These are phyloP conservation scores for Russula emetica DNA, from an alignment of 768 basidiomycete genomes.

Conservation along the genomic window DNA sequence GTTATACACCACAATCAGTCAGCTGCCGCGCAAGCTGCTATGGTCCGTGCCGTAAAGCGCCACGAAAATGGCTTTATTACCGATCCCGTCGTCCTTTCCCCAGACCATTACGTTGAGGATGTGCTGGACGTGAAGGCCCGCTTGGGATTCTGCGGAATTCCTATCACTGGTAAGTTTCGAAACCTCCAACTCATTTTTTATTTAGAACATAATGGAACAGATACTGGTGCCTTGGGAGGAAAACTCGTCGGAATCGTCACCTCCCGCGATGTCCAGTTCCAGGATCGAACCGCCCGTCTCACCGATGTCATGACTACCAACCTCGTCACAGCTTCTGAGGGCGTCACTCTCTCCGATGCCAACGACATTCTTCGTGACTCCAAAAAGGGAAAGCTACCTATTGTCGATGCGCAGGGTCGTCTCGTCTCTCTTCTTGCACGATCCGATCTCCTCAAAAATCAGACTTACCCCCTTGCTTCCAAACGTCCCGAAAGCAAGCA, in stretches of 20 bases:
- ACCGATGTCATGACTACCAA: slow-evolving; percentile 84
- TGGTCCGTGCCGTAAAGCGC: slow-evolving; percentile 97
- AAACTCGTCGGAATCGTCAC: slow-evolving; percentile 97
- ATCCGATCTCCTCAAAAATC: slow-evolving; percentile 95
- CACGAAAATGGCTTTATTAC: slow-evolving; percentile 99
- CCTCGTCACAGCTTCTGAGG: slow-evolving; percentile 81
- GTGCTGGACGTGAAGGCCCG: slow-evolving; percentile 90
- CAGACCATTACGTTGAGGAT: slow-evolving; percentile 72
- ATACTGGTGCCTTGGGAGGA: slow-evolving; percentile 80
- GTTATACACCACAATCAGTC: slow-evolving; percentile 97
- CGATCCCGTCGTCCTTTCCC: slow-evolving; percentile 86
- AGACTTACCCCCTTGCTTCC: slow-evolving; percentile 91
- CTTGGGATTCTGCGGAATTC: slow-evolving; percentile 94
- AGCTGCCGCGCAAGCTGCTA: slow-evolving; percentile 81
- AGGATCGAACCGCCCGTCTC: slow-evolving; percentile 58
- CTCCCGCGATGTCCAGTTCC: slow-evolving; percentile 93
- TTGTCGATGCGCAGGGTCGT: slow-evolving; percentile 60
- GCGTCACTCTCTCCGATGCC: slow-evolving; percentile 87
- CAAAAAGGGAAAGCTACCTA: slow-evolving; percentile 96
- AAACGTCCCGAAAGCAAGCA: slow-evolving; percentile 91
- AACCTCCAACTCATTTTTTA: slow-evolving; percentile 11
- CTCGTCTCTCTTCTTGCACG: slow-evolving; percentile 87
- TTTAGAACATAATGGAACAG: slow-evolving; percentile 46
- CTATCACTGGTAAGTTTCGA: slow-evolving; percentile 83
- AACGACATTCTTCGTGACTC: slow-evolving; percentile 92